Percentiles rank a stretch among this genome's conserved stretches.
phyloP scores from a whole-genome alignment of 2,329 filamentous ascomycete species.

The Cytospora paraplurivora region DNA sequence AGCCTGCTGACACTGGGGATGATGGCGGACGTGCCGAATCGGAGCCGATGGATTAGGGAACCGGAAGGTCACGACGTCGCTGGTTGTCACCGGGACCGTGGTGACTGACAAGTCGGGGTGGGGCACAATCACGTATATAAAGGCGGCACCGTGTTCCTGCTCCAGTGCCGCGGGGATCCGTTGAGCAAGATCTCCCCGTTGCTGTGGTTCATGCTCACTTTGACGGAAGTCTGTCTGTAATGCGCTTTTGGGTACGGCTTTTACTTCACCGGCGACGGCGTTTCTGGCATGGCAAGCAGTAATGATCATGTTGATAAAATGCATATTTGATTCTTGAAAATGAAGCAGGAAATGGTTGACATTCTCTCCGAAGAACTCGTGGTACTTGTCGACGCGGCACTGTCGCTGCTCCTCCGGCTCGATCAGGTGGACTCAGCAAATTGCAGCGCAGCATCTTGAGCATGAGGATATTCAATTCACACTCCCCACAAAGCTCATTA shows the following conservation, averaged over 20 bases:
- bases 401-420: background rate
- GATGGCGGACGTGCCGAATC: background rate
- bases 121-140: background rate
- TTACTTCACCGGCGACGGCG: background rate
- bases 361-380: background rate
- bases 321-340: background rate
- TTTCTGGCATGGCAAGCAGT: background rate
- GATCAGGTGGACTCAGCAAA: background rate
- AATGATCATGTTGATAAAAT: background rate
- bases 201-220: background rate
- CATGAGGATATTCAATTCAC: background rate
- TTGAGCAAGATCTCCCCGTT: background rate
- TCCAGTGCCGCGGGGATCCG: background rate
- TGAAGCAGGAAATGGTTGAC: background rate
- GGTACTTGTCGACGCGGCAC: background rate
- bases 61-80: constrained; percentile 1
- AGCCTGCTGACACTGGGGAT: background rate
- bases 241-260: background rate
- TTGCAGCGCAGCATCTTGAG: background rate
- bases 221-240: background rate
- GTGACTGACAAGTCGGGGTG: background rate
- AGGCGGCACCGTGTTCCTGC: background rate
- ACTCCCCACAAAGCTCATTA: background rate
- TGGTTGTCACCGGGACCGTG: constrained; percentile 1
- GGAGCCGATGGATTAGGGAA: background rate